phyloP scores from a whole-genome alignment of 169 alveolate species.

The Plasmodium falciparum region DNA sequence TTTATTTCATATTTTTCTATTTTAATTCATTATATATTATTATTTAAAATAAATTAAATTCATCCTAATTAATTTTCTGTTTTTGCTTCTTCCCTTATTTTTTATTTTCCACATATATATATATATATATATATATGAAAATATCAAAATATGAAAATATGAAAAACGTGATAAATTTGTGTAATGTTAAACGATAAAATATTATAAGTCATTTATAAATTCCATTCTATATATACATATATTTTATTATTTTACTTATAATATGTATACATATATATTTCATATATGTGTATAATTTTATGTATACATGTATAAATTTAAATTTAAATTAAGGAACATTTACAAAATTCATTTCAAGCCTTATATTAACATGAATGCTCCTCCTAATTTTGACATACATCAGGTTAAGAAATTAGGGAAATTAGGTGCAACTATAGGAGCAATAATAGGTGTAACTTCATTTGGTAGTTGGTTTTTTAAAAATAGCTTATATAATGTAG shows the following conservation, averaged over 20 bases:
- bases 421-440: conserved; percentile 61
- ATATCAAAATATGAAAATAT: too few species aligned
- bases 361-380: conserved; percentile 26
- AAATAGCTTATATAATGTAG: conserved; percentile 89
- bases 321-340: background rate
- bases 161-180: too few species aligned
- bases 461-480: conserved; percentile 74
- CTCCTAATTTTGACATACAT: conserved; percentile 66
- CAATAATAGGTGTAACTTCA: conserved; percentile 64
- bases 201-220: too few species aligned
- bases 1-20: too few species aligned
- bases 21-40: background rate
- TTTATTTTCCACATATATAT: too few species aligned
- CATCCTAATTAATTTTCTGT: background rate
- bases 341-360: background rate
- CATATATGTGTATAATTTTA: background rate
- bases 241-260: too few species aligned
- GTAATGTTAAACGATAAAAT: too few species aligned
- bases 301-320: background rate
- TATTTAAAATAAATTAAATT: background rate
- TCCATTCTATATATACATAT: too few species aligned
- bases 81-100: too few species aligned
- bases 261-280: too few species aligned
- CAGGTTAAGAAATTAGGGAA: conserved; percentile 52
- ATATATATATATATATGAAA: too few species aligned